Percentiles rank a stretch among this genome's conserved stretches.
phyloP scores from a whole-genome alignment of 2,329 filamentous ascomycete genomes.

The Ceratocystis destructans region DNA sequence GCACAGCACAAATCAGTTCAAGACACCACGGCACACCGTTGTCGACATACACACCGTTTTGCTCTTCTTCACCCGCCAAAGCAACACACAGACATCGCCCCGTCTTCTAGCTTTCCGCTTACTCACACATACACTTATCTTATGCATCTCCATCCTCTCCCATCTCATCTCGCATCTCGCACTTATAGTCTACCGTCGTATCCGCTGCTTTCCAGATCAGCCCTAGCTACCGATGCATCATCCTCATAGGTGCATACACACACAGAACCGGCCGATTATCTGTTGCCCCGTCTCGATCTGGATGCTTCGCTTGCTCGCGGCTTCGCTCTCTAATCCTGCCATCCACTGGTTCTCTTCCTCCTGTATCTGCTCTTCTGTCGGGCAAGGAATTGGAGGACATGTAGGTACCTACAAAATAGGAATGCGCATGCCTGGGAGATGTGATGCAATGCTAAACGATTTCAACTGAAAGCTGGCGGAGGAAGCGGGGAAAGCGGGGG shows the following conservation, averaged over 20 bases:
- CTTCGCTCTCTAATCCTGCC: neutral
- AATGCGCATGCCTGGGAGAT: too few relatives aligned
- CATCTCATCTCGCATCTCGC: neutral
- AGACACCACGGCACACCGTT: neutral
- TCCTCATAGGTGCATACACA: neutral
- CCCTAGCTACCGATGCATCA: neutral
- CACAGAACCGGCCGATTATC: neutral
- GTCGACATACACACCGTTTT: neutral
- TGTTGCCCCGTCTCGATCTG: too few relatives aligned
- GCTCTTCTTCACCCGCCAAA: neutral
- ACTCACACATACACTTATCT: neutral
- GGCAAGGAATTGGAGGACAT: too few relatives aligned
- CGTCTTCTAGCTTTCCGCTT: neutral
- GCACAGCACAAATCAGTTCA: neutral
- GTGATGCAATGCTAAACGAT: too few relatives aligned
- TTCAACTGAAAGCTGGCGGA: neutral
- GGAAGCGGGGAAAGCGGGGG: conserved; percentile 1
- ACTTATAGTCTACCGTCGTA: neutral
- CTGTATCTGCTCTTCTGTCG: neutral
- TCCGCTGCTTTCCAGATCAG: neutral
- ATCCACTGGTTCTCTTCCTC: neutral
- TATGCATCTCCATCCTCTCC: neutral
- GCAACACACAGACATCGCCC: neutral
- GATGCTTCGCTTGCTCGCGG: too few relatives aligned
- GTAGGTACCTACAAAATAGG: too few relatives aligned